Evolutionary conservation across 192 early-diverging fungal genomes (phyloP).

Genomic region (Kickxella alabastrina): DNA sequence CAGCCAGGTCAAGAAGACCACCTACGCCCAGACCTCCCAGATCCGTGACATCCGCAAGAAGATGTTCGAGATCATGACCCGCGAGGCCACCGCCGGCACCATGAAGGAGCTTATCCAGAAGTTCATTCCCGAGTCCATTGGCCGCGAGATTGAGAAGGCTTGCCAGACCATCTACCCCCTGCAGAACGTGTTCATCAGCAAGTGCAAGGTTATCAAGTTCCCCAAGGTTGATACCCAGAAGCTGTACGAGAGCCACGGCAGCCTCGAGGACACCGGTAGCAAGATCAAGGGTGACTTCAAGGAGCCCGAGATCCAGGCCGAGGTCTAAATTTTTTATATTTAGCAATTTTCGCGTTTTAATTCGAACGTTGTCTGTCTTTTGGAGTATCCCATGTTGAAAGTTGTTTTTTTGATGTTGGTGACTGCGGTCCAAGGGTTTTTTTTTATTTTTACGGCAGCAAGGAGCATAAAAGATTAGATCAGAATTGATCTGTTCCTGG

Average conservation of each 20-base stretch:
- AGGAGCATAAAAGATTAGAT: too few species aligned
- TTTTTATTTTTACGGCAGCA: too few species aligned
- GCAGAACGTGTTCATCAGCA: conserved; percentile 93
- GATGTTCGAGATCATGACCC: conserved; percentile 98
- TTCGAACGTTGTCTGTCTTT: too few species aligned
- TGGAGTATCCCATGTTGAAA: too few species aligned
- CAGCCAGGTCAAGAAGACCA: conserved; percentile 97
- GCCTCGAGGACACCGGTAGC: conserved; percentile 69
- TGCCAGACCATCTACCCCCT: conserved; percentile 98
- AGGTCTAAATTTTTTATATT: conserved; percentile 55
- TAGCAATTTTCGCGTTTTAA: conserved; percentile 2
- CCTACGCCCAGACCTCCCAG: conserved; percentile 95
- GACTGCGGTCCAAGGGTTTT: too few species aligned
- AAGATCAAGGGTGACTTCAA: conserved; percentile 87
- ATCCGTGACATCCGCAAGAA: conserved; percentile 99
- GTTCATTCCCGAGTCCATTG: conserved; percentile 96
- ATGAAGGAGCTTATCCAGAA: conserved; percentile 95
- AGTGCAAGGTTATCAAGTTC: conserved; percentile 99
- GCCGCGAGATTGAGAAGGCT: conserved; percentile 96
- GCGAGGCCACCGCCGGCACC: conserved; percentile 80
- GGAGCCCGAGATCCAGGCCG: conserved; percentile 72
- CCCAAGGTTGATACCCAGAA: conserved; percentile 95
- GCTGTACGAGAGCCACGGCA: conserved; percentile 95
- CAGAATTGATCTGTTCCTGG: too few species aligned
- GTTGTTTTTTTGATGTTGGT: too few species aligned